These are phyloP conservation scores for Asterionellopsis glacialis DNA, from an alignment of 108 stramenopile species.

Conservation along the genomic window DNA sequence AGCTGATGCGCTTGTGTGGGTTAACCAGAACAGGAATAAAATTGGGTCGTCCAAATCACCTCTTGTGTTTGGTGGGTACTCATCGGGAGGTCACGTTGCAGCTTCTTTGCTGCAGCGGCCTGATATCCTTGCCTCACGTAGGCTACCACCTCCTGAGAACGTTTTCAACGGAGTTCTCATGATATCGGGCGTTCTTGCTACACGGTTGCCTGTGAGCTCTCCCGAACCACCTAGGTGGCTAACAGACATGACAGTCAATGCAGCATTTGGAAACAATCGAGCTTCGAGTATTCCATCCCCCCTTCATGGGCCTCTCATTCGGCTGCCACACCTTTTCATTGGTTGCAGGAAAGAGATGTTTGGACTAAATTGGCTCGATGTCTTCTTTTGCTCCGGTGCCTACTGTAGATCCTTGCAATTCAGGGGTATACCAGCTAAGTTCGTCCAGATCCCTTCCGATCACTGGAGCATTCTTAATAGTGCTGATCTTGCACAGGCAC, in stretches of 20 bases:
- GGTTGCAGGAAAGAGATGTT: conserved; percentile 55
- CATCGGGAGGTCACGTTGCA: conserved; percentile 62
- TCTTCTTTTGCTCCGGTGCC: conserved; percentile 40
- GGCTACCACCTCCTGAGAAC: conserved; percentile 18
- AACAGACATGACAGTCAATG: conserved; percentile 22
- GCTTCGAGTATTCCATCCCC: conserved; percentile 35
- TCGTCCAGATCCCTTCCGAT: conserved; percentile 33
- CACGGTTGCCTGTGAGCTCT: not conserved
- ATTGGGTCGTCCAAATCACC: conserved; percentile 9
- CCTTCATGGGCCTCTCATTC: conserved; percentile 18
- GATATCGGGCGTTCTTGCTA: conserved; percentile 34
- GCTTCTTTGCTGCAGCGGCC: conserved; percentile 38
- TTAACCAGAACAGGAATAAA: conserved; percentile 16
- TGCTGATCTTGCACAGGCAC: not conserved
- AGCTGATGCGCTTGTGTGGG: conserved; percentile 44
- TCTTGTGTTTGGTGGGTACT: conserved; percentile 61
- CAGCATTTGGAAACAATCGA: conserved; percentile 22
- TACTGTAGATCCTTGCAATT: conserved; percentile 23
- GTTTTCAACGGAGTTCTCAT: conserved; percentile 30
- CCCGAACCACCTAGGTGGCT: conserved; percentile 21
- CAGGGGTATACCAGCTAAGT: conserved; percentile 23
- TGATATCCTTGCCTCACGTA: conserved; percentile 16
- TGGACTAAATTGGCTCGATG: conserved; percentile 43
- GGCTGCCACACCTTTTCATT: conserved; percentile 35
- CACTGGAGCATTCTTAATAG: conserved; percentile 60